Base-by-base conservation (phyloP, 2,329 filamentous ascomycete species). In the Pseudocercospora fijiensis region DNA sequence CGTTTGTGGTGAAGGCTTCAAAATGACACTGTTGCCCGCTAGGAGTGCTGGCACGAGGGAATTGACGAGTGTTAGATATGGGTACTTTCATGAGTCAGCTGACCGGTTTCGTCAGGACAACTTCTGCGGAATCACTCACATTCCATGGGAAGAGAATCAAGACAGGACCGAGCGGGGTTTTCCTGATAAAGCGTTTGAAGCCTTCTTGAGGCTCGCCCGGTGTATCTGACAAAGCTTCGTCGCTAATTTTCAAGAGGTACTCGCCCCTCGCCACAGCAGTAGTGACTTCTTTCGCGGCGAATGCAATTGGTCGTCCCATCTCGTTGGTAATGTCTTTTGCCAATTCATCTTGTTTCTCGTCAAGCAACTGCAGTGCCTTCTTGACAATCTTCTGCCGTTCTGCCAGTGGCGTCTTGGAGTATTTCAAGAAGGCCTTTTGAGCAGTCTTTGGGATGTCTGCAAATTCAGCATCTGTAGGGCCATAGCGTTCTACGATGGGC, bases 91-190 rank as follows among this genome's bases (percentile, higher is more conserved):
- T 28, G 10, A 62, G 27, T 66, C 30, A 65, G 64, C 45, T 16
- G 13, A 57, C 27, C 22, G 52, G 47, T 1, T 11, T 27, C 24
- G 22, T 58, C 26, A 49, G 53, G 64, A 53, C 10, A 47, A 61
- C 45, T 24, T 45, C 6, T n/a, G n/a, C 18, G 26, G n/a, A 33
- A 64, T 68, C 58, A 83, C 91, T 80, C 79, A 95, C 92, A 80
- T 98, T 98, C 94, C 94, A 98, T 0, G 94, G 90, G 78, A 97
- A 97, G 65, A 98, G 86, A 69, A 97, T 85, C 64, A 98, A 83
- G 16, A 95, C 90, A 10, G 92, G 92, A 0, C 94, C 94, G 58
- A 97, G 86, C 0, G 94, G 91, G 8, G 91, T 86, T 78, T 96
- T 96, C 76, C 88, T 88, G 75, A 98, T 92, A 75, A 91, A 97